Base-by-base conservation (phyloP, 2,329 filamentous ascomycete genomes). In the Incumbomyces lentus region DNA sequence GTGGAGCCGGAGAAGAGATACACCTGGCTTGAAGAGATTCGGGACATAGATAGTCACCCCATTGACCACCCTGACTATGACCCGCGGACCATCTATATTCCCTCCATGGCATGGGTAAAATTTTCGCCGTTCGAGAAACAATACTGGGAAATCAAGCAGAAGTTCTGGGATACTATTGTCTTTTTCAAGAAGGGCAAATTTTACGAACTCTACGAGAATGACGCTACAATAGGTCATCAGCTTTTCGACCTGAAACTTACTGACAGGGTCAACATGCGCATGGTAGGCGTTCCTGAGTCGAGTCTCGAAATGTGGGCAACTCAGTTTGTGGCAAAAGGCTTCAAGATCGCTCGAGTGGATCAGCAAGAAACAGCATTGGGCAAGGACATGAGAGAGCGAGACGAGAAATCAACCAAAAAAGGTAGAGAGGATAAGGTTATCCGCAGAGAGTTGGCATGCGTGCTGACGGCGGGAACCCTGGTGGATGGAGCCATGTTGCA, bases 161-260 rank as follows among this genome's bases (percentile, higher is more conserved):
- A 95, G 58, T 86, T 93, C 55, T 96, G 86, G 85, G 88, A 95
- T 55, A 95, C 89, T 0, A 83, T 98, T 38, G 90, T 98, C 13
- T 98, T 98, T 68, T 98, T 98, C 80, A 98, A 96, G 67, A 98
- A 98, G 72, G 92, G 92, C 59, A 98, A 98, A 59, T 98, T 98
- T 66, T 98, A 95, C 61, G 92, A 98, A 63, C 74, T 98, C 0
- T 98, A 96, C 60, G 92, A 98, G 63, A 95, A 95, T 50, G 92
- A 98, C 65, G 92, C 92, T 4, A 95, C 90, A 0, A 82, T 96
- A 47, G 92, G 92, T 3, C 89, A 98, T 61, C 92, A 96, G 63
- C 73, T 95, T 13, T 98, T 98, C 58, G 92, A 98, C 64, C 75
- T 98, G 47, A 98, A 98, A 68, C 82, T 98, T 62, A 98, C 92